Evolutionary conservation across 2,329 filamentous ascomycete species (phyloP), one percentile per base, ranked within the genome.

Genomic region (Ascochyta pisi): DNA sequence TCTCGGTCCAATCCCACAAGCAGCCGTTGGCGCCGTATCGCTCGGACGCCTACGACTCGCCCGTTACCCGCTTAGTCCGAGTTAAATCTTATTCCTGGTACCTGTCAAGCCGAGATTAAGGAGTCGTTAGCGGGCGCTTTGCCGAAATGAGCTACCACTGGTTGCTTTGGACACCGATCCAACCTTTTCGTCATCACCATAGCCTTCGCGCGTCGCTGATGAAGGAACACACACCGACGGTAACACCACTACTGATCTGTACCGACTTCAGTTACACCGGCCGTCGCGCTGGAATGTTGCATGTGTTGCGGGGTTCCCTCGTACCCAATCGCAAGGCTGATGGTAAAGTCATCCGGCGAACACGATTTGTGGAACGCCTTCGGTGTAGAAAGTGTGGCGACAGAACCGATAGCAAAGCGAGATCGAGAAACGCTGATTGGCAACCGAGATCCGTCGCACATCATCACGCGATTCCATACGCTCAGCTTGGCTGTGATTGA

Each of bases 21-120:
- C 67, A 70, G 63, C 69, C 63, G 62, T 67, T 69, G 60, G 60
- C 61, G 64, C 69, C 43, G 62, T 63, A 64, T 67, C 67, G 69
- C 69, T 71, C 70, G 63, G 48, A 49, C 58, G 55, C 62, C 62
- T 55, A 57, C 61, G 62, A 60, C 65, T 64, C 57, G 63, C 65
- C 67, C 58, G 62, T 57, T 60, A 58, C 49, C 61, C 56, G 63
- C 63, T 65, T 71, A 57, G 63, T 65, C 62, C 54, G 61, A 52
- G 48, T 61, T 65, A 59, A 58, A 54, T 54, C 52, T 57, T 54
- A 57, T 54, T 64, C 54, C 60, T 65, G 51, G 58, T 46, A 54
- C 41, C 56, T 58, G 55, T 60, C 58, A 65, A 69, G 62, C 73
- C 73, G 73, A 76, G 63, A 76, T 76, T 73, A 74, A 74, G 68